These are phyloP conservation scores for Geranomyces variabilis DNA, from an alignment of 192 early-diverging fungal species.

Conservation along the genomic window DNA sequence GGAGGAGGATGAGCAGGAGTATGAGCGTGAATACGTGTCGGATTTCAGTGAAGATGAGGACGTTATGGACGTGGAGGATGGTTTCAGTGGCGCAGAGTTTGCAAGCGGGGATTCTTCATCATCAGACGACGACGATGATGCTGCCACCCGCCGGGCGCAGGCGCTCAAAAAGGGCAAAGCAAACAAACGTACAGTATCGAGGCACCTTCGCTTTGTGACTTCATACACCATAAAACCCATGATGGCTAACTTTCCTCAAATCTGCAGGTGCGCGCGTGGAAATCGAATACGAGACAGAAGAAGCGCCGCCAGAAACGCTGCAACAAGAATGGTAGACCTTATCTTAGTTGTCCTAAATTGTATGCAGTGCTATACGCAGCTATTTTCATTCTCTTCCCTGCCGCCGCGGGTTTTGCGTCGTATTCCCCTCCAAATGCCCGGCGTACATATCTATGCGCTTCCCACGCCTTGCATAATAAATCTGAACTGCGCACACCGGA, in stretches of 20 bases:
- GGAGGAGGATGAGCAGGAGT: slow-evolving; percentile 36
- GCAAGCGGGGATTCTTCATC: slow-evolving; percentile 42
- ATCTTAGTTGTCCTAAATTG: no score
- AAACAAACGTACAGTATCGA: background rate
- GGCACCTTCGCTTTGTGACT: no score
- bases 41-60: slow-evolving; percentile 44
- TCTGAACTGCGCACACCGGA: no score
- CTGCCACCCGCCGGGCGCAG: background rate
- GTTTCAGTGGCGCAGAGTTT: slow-evolving; percentile 7
- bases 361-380: no score
- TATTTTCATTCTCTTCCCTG: no score
- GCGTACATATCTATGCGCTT: no score
- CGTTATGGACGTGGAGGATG: slow-evolving; percentile 9
- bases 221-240: no score
- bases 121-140: slow-evolving; percentile 31
- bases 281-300: slow-evolving; percentile 46
- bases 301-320: slow-evolving; percentile 10
- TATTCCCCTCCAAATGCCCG: no score
- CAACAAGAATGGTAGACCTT: no score
- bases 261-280: slow-evolving; percentile 41
- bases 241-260: background rate
- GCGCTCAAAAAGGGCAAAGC: background rate
- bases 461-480: no score
- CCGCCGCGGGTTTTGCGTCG: no score
- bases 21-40: slow-evolving; percentile 58